Evolutionary conservation across 371 early-diverging fungal species (phyloP).

Genomic region (Syncephalastrum monosporum): DNA sequence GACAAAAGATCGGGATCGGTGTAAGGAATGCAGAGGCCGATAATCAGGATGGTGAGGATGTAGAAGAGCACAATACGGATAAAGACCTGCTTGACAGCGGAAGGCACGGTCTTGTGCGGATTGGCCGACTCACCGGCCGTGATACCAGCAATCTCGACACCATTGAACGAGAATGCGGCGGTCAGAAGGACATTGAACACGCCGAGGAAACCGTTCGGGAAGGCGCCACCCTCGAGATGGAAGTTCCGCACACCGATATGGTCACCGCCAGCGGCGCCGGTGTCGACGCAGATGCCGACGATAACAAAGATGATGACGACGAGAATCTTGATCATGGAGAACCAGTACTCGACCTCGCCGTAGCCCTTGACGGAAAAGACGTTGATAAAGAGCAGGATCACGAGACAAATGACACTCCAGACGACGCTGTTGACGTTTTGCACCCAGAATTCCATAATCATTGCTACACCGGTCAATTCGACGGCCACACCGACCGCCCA

Average conservation of each 20-base stretch:
- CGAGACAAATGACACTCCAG: slow-evolving; percentile 62
- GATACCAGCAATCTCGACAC: slow-evolving; percentile 77
- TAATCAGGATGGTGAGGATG: slow-evolving; percentile 69
- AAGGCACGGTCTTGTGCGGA: slow-evolving; percentile 72
- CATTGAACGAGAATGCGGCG: slow-evolving; percentile 86
- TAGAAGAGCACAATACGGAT: slow-evolving; percentile 77
- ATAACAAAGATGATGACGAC: slow-evolving; percentile 70
- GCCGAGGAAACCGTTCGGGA: slow-evolving; percentile 74
- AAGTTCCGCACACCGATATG: slow-evolving; percentile 63
- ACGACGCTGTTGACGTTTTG: slow-evolving; percentile 55
- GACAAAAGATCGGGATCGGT: slow-evolving; percentile 54
- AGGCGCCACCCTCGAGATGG: slow-evolving; percentile 69
- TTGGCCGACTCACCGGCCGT: slow-evolving; percentile 75
- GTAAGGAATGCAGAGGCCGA: slow-evolving; percentile 73
- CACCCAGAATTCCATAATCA: slow-evolving; percentile 82
- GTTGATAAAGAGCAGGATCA: slow-evolving; percentile 61
- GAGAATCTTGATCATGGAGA: slow-evolving; percentile 56
- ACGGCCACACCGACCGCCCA: slow-evolving; percentile 85
- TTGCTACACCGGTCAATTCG: slow-evolving; percentile 77
- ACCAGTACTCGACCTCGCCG: slow-evolving; percentile 69
- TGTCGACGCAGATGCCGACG: slow-evolving; percentile 73
- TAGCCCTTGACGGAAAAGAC: slow-evolving; percentile 67
- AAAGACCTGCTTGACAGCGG: slow-evolving; percentile 75
- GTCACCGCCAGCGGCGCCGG: slow-evolving; percentile 48
- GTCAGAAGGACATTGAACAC: slow-evolving; percentile 70